These are phyloP conservation scores for Moniliella sp. DNA, from an alignment of 1,284 basidiomycete genomes.

Conservation along the genomic window DNA sequence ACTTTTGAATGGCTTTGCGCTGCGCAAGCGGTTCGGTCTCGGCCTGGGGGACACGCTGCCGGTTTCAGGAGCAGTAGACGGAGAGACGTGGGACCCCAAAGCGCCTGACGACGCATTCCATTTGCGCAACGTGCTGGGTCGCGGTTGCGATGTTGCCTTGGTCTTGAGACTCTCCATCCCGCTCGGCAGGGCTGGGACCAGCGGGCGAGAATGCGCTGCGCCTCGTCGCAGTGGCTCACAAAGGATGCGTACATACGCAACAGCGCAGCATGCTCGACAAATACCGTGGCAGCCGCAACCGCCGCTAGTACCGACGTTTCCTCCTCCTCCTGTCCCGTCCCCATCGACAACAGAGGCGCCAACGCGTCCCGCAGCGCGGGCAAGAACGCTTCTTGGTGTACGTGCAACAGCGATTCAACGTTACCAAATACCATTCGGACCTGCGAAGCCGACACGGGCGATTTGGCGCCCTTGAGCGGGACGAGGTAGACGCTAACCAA, in stretches of 20 bases:
- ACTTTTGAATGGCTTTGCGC: constrained; percentile 16
- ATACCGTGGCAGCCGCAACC: constrained; percentile 64
- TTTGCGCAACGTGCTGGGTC: no score
- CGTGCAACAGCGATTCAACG: constrained; percentile 67
- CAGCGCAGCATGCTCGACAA: constrained; percentile 36
- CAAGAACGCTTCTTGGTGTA: constrained; percentile 78
- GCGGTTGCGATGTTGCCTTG: no score
- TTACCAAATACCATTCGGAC: constrained; percentile 80
- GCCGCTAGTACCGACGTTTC: constrained; percentile 55
- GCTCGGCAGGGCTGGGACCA: no score
- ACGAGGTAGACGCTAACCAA: constrained; percentile 84
- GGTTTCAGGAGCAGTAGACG: no score
- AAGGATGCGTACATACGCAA: constrained; percentile 31
- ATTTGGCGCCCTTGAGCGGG: constrained; percentile 51
- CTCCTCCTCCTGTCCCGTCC: no score
- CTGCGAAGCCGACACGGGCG: constrained; percentile 58
- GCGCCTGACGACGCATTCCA: no score
- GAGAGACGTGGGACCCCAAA: no score
- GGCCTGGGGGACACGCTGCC: no score
- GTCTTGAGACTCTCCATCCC: no score
- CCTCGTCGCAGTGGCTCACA: constrained; percentile 26
- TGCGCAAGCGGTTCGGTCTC: constrained; percentile 12
- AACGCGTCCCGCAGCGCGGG: constrained; percentile 58
- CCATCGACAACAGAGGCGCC: constrained; percentile 25
- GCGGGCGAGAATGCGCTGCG: constrained; percentile 5